Conservation (phyloP, 2,329 filamentous ascomycete species). For the Didymella segeticola region DNA sequence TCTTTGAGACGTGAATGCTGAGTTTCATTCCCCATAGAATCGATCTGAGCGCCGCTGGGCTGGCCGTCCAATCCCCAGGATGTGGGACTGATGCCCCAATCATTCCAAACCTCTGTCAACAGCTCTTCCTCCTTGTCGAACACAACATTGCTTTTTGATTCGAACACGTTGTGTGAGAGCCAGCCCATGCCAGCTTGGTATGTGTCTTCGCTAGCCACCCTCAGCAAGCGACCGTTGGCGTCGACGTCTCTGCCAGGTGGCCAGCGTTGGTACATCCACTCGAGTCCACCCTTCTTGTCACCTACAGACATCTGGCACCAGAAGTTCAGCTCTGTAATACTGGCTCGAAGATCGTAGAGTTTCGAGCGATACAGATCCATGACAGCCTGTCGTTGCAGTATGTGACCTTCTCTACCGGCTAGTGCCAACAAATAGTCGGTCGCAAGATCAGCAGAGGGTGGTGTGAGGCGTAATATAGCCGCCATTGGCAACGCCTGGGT, state of each 20-base stretch:
- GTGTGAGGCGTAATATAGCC: slow-evolving; percentile 78
- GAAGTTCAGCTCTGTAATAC: slow-evolving; percentile 84
- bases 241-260: slow-evolving; percentile 75
- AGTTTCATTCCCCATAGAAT: slow-evolving; percentile 26
- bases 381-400: slow-evolving; percentile 72
- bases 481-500: slow-evolving; percentile 77
- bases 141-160: slow-evolving; percentile 46
- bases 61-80: slow-evolving; percentile 54
- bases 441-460: slow-evolving; percentile 70
- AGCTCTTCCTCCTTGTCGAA: slow-evolving; percentile 66
- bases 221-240: slow-evolving; percentile 69
- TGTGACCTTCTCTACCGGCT: slow-evolving; percentile 88
- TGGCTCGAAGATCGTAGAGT: slow-evolving; percentile 75
- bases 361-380: slow-evolving; percentile 73
- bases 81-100: slow-evolving; percentile 70
- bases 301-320: slow-evolving; percentile 98
- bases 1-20: slow-evolving; percentile 20
- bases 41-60: slow-evolving; percentile 47
- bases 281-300: slow-evolving; percentile 83
- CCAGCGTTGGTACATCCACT: slow-evolving; percentile 86
- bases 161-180: slow-evolving; percentile 67
- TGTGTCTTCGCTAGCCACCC: slow-evolving; percentile 82
- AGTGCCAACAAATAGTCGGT: slow-evolving; percentile 82
- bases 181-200: slow-evolving; percentile 80
- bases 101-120: slow-evolving; percentile 68